A percentile compares a stretch with the other conserved stretches of the same genome.
These are phyloP conservation scores for Epicoccum nigrum DNA, from an alignment of 2,329 filamentous ascomycete genomes.

Conservation along the genomic window DNA sequence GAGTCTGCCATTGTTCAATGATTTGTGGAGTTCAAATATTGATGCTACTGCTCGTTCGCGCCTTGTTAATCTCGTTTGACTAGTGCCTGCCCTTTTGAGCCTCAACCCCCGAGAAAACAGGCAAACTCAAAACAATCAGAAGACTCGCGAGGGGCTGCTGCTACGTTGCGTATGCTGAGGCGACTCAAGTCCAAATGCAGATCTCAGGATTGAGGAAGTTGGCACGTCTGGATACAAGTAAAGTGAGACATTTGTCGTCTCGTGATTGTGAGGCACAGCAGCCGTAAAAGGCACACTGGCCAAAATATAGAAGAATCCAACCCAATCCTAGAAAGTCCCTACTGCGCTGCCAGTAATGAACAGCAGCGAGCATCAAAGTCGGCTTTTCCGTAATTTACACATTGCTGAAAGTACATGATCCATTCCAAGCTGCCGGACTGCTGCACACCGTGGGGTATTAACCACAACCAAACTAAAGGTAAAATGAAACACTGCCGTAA, in stretches of 20 bases:
- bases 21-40: conserved; percentile 24
- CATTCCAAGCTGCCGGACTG: conserved; percentile 36
- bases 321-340: conserved; percentile 21
- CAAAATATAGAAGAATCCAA: conserved; percentile 25
- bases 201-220: not conserved
- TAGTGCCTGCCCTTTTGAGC: conserved; percentile 20
- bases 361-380: conserved; percentile 32
- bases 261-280: conserved; percentile 37
- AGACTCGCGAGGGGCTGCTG: not conserved
- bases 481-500: conserved; percentile 47
- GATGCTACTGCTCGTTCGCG: conserved; percentile 19
- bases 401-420: conserved; percentile 48
- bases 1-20: not conserved
- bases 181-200: not conserved
- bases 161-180: not conserved
- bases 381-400: conserved; percentile 48
- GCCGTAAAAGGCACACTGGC: conserved; percentile 26
- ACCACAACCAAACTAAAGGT: conserved; percentile 35
- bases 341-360: conserved; percentile 35
- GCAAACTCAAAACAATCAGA: conserved; percentile 11
- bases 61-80: conserved; percentile 36
- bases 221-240: conserved; percentile 9
- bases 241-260: conserved; percentile 33
- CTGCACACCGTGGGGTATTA: conserved; percentile 47
- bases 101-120: conserved; percentile 6